phyloP scores from a whole-genome alignment of 768 basidiomycete genomes.

The Tricholomella constricta region DNA sequence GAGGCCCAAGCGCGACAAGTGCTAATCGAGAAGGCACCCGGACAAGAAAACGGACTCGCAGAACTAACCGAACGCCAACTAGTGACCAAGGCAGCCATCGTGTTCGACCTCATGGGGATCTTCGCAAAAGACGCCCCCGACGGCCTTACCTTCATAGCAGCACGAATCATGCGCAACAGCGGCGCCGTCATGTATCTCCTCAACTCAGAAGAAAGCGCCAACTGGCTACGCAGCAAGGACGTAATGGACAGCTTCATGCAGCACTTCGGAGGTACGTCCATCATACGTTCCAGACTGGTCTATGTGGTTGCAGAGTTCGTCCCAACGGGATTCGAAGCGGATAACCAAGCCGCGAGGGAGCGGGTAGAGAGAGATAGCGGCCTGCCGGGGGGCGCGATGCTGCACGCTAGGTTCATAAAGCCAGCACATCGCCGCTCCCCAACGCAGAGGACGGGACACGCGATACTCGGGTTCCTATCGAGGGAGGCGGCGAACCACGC shows the following conservation, averaged over 20 bases:
- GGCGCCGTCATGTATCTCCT: conserved; percentile 17
- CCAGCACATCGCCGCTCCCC: conserved; percentile 8
- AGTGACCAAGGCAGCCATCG: too few species aligned
- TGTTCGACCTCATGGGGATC: background rate
- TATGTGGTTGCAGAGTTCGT: conserved; percentile 23
- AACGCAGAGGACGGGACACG: conserved; percentile 24
- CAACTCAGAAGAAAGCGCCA: conserved; percentile 3
- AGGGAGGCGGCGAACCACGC: conserved; percentile 23
- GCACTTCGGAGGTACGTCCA: conserved; percentile 10
- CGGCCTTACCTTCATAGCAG: conserved; percentile 15
- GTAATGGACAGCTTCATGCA: conserved; percentile 9
- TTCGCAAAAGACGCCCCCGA: background rate
- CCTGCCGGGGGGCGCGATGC: conserved; percentile 6
- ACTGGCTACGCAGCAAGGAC: conserved; percentile 16
- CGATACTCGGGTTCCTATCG: conserved; percentile 20
- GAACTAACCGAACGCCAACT: too few species aligned
- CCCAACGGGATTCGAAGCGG: conserved; percentile 17
- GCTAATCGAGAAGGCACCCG: too few species aligned
- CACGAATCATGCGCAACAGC: conserved; percentile 10
- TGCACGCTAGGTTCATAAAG: conserved; percentile 28
- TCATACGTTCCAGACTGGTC: conserved; percentile 4
- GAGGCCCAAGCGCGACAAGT: too few species aligned
- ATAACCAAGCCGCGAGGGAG: background rate
- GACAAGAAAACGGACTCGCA: too few species aligned
- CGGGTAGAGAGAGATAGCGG: conserved; percentile 17